Conservation (phyloP, 805 yeast genomes). For the Saturnispora mendoncae region DNA sequence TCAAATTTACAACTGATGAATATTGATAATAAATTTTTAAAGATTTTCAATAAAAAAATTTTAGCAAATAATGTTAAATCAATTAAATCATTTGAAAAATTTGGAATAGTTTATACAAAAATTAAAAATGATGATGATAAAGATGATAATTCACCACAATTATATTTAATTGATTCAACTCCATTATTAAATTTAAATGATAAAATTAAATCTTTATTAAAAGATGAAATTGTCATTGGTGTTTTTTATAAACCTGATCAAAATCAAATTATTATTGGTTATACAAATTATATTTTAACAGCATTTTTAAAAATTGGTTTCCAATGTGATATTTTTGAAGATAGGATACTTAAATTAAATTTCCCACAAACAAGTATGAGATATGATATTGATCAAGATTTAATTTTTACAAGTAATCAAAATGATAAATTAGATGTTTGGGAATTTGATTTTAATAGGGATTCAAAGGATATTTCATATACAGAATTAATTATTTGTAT, state of each 20-base stretch:
- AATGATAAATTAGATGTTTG: conserved; percentile 3
- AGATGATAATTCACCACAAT: too few relatives aligned
- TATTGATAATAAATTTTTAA: neutral
- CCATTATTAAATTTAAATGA: conserved; percentile 1
- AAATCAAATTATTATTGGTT: conserved; percentile 6
- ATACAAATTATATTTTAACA: neutral
- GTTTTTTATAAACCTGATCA: conserved; percentile 7
- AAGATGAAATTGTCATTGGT: neutral
- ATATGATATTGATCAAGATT: conserved; percentile 2
- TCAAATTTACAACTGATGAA: neutral
- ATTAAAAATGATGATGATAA: neutral
- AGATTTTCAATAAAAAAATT: neutral
- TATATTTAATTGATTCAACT: neutral
- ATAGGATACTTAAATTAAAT: conserved; percentile 6
- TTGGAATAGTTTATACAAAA: conserved; percentile 8
- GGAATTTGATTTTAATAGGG: conserved; percentile 9
- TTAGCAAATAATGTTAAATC: neutral
- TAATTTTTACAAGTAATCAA: conserved; percentile 1
- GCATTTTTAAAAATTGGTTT: conserved; percentile 5
- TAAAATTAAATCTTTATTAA: neutral
- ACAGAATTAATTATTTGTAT: conserved; percentile 4
- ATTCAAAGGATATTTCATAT: conserved; percentile 5
- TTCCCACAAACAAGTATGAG: neutral
- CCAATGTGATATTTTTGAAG: conserved; percentile 10
- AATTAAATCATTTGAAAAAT: conserved; percentile 1